Conservation (phyloP, 2,329 filamentous ascomycete genomes). For the Nannizziopsis arthrosporioides region DNA sequence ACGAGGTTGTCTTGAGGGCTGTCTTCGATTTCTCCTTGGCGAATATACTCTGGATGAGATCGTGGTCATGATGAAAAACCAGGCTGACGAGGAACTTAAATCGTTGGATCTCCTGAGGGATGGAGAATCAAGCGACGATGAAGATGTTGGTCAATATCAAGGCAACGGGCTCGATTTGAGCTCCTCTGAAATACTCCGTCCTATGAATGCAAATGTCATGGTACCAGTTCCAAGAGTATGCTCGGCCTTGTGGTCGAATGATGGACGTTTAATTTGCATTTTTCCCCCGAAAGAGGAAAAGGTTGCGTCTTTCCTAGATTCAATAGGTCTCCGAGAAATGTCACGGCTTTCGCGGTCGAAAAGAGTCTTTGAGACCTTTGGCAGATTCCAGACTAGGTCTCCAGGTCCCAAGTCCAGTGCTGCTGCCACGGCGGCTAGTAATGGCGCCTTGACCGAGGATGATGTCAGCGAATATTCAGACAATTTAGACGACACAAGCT, state of each 20-base stretch:
- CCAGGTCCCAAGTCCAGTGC: conserved; percentile 33
- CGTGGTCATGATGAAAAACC: conserved; percentile 43
- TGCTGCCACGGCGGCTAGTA: conserved; percentile 37
- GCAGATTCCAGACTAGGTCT: conserved; percentile 44
- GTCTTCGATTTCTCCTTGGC: conserved; percentile 50
- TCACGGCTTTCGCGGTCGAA: conserved; percentile 38
- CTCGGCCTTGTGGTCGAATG: conserved; percentile 46
- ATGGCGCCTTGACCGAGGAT: conserved; percentile 33
- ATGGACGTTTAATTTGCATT: conserved; percentile 48
- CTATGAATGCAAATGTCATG: conserved; percentile 50
- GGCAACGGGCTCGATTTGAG: conserved; percentile 38
- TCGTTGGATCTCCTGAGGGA: conserved; percentile 40
- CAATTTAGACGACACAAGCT: conserved; percentile 49
- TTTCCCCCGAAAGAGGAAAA: conserved; percentile 44
- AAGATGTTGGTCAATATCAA: conserved; percentile 38
- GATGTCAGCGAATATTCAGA: conserved; percentile 37
- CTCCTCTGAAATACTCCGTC: conserved; percentile 41
- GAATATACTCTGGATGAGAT: conserved; percentile 49
- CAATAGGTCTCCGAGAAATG: conserved; percentile 38
- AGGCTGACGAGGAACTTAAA: conserved; percentile 42
- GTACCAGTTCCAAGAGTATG: conserved; percentile 51
- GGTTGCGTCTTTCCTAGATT: conserved; percentile 40
- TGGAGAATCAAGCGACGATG: conserved; percentile 76
- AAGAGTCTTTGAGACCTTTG: conserved; percentile 53
- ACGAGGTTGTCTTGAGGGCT: conserved; percentile 48